Evolutionary conservation across 2,329 filamentous ascomycete genomes (phyloP), one percentile per base, ranked within the genome.

Genomic region (Aspergillus novofumigatus): DNA sequence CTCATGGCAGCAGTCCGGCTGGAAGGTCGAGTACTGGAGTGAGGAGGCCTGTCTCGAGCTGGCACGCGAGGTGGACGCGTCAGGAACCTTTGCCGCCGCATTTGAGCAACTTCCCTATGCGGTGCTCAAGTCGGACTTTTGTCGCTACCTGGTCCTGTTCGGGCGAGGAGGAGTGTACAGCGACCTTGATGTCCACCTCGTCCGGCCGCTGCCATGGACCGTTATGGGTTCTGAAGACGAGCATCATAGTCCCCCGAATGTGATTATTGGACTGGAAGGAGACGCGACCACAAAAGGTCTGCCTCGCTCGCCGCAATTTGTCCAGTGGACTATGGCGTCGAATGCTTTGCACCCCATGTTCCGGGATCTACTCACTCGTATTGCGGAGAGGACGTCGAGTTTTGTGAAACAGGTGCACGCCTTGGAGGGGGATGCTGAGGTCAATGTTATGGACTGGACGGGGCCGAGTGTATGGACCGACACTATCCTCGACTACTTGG

Each of bases 1-100:
- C n/a, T 55, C 53, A 4, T 55, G 53, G 53, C 53, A 42, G 35
- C 53, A 55, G 17, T 55, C 53, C 25, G 53, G 53, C 17, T 55
- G 53, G 53, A 55, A 55, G 6, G 35, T 55, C 32, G 53, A 55
- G 48, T 55, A 55, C 38, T 55, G 53, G 53, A 21, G 47, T 10
- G 53, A 55, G 9, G 38, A 21, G 17, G 48, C 53, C 6, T 55
- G 53, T n/a, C 32, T 26, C 17, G 23, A 55, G 20, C 48, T 55
- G 1, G 47, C 53, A 3, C 53, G 11, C 17, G 53, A 51, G 4
- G 29, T 32, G 11, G 53, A 55, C 28, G 25, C 26, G 20, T 23
- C 35, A 3, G 53, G 38, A 7, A 29, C 25, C 4, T 47, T 51
- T 29, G 48, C 53, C 2, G 32, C 17, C 3, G 48, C 26, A 4